Percentiles rank a stretch among this genome's conserved stretches.
These are phyloP conservation scores for Graphiopsis chlorocephala DNA, from an alignment of 2,329 filamentous ascomycete species.

Conservation along the genomic window DNA sequence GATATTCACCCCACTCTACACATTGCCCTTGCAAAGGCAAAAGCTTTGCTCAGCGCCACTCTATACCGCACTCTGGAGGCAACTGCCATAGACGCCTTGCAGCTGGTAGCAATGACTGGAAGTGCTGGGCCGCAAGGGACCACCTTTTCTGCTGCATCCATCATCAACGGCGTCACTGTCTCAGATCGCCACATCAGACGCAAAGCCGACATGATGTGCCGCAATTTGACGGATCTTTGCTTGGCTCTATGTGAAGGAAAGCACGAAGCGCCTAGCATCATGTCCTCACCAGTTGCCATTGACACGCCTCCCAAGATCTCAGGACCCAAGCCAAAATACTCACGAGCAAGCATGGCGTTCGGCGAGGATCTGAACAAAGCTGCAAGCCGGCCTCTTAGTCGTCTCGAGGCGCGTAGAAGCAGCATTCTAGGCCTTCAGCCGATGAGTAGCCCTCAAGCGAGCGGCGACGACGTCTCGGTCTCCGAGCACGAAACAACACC, in stretches of 20 bases:
- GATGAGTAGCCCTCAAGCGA: conserved; percentile 33
- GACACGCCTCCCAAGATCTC: conserved; percentile 14
- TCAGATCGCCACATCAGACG: conserved; percentile 83
- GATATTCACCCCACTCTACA: conserved; percentile 76
- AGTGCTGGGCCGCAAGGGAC: conserved; percentile 61
- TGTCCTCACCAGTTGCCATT: conserved; percentile 23
- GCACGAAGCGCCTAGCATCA: conserved; percentile 24
- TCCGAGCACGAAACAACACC: conserved; percentile 30
- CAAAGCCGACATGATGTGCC: conserved; percentile 89
- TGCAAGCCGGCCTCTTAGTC: conserved; percentile 34
- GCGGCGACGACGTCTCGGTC: conserved; percentile 25
- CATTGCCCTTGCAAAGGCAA: conserved; percentile 76
- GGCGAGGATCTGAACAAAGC: conserved; percentile 7
- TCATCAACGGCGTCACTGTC: conserved; percentile 57
- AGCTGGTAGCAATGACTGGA: conserved; percentile 75
- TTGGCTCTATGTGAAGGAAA: conserved; percentile 63
- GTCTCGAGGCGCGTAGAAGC: conserved; percentile 46
- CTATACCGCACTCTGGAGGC: conserved; percentile 78
- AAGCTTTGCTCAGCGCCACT: conserved; percentile 63
- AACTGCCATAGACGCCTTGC: conserved; percentile 76
- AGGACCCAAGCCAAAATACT: background rate
- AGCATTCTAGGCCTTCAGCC: conserved; percentile 32
- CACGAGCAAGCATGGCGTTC: conserved; percentile 12
- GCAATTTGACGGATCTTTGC: conserved; percentile 87
- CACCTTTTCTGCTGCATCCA: conserved; percentile 64